Base-by-base conservation (phyloP, 371 early-diverging fungal genomes). In the Lichtheimia corymbifera region DNA sequence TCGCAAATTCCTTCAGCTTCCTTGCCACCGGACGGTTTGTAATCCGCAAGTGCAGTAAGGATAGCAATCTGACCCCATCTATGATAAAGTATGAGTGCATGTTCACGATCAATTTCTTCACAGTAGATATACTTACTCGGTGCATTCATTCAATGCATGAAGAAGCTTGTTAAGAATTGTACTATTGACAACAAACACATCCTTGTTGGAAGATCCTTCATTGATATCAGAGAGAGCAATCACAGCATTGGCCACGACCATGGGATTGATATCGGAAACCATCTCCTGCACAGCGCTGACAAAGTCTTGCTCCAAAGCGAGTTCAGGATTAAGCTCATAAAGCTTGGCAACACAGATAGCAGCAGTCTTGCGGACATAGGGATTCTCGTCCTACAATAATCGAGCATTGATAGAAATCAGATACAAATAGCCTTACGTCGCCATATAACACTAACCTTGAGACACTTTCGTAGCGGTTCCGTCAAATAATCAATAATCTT, bases 41-140 rank as follows among this genome's bases (percentile, higher is more conserved):
- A 93, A 22, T 85, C 88, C 68, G 93, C 88, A 25, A 97, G 83
- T 15, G 93, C 87, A 47, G 89, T 90, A 51, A 97, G 73, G 53
- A 97, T 94, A 67, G 90, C 91, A 25, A 92, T 89, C 78, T 97
- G 96, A 24, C 95, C 96, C 98, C 98, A 97, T 70, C 90, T 91
- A 60, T 15, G 25, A 51, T 27, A 20, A 43, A 18, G 7, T n/a
- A 15, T n/a, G 27, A 11, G 6, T 17, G 3, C 22, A 58, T 13
- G 18, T 27, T 35, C 7, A 27, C 11, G 20, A 15, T 1, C 20
- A 17, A 4, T 22, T 47, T n/a, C 17, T 18, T 17, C 17, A 22
- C 2, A 14, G 24, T 20, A 2, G 9, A 40, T 15, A 5, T 6
- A 56, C 73, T 67, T 85, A 93, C 93, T 98, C 98, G 50, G 94